Percentiles rank a stretch among this genome's conserved stretches.
Conservation (phyloP, 75 land plant genomes). For the Gnetum montanum region DNA sequence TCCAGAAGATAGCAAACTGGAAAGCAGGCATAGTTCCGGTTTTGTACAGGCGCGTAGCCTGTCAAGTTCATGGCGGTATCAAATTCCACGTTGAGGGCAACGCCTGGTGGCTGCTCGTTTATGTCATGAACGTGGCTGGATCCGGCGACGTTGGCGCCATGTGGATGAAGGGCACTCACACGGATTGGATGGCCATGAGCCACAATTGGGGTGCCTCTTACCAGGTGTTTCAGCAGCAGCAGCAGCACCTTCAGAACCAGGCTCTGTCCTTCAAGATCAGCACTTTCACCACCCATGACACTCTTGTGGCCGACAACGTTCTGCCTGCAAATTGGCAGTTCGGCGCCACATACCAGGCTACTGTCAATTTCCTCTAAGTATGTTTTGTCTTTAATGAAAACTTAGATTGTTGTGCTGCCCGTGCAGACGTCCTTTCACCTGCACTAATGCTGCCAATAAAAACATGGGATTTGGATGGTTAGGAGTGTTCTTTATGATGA, state of each 20-base stretch:
- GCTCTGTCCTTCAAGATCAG: constrained; percentile 39
- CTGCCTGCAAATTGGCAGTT: constrained; percentile 34
- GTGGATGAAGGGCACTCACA: constrained; percentile 14
- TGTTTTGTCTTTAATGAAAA: too few relatives aligned
- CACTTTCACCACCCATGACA: constrained; percentile 22
- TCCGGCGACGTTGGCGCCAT: not conserved
- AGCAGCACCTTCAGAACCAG: constrained; percentile 36
- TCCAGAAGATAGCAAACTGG: not conserved
- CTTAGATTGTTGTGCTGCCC: too few relatives aligned
- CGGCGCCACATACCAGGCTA: constrained; percentile 30
- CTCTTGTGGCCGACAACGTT: constrained; percentile 24
- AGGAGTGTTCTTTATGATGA: too few relatives aligned
- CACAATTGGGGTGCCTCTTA: constrained; percentile 57
- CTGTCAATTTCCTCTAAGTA: constrained; percentile 23
- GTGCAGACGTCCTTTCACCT: too few relatives aligned
- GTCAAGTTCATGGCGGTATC: not conserved
- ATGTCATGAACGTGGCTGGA: not conserved
- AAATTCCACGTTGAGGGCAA: not conserved
- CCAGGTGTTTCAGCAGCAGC: constrained; percentile 26
- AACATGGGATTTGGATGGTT: too few relatives aligned
- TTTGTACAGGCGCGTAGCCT: not conserved
- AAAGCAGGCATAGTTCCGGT: constrained; percentile 9
- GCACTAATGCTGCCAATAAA: too few relatives aligned
- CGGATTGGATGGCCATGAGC: constrained; percentile 39
- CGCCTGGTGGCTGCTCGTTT: not conserved